Evolutionary conservation across 495 filamentous ascomycete species (phyloP).

Genomic region (Penicillium waksmanii): DNA sequence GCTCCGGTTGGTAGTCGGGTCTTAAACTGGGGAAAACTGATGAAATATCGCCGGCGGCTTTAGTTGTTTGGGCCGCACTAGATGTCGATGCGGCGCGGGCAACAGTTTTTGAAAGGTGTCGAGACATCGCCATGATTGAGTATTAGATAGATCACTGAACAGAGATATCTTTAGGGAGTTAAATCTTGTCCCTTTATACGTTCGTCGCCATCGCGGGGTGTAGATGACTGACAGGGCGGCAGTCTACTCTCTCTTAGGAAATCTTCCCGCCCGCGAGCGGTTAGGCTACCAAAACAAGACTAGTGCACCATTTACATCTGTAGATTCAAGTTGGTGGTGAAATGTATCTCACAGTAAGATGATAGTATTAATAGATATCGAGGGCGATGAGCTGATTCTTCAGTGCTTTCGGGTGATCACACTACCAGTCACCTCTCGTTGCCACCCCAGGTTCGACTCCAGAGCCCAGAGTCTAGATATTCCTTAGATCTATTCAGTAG

Average conservation of each 20-base stretch:
- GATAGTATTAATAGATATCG: no score
- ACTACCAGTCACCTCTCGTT: no score
- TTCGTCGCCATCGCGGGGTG: slow-evolving; percentile 10
- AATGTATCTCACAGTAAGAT: no score
- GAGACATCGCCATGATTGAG: slow-evolving; percentile 7
- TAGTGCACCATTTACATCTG: not conserved
- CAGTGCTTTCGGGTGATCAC: no score
- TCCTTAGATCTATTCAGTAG: no score
- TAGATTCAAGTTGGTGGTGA: not conserved
- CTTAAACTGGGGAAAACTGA: slow-evolving; percentile 78
- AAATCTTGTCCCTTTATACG: slow-evolving; percentile 9
- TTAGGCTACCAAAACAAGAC: not conserved
- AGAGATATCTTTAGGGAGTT: not conserved
- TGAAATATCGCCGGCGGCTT: slow-evolving; percentile 74
- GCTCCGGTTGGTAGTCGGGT: slow-evolving; percentile 63
- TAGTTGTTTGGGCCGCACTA: slow-evolving; percentile 40
- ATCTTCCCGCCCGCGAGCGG: slow-evolving; percentile 5
- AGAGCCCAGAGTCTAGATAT: no score
- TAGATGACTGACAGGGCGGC: slow-evolving; percentile 5
- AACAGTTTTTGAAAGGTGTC: slow-evolving; percentile 26
- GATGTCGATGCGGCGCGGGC: slow-evolving; percentile 43
- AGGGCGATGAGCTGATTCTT: no score
- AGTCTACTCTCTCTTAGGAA: slow-evolving; percentile 10
- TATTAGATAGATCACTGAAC: not conserved
- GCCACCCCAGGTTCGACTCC: no score